Evolutionary conservation across 2,329 filamentous ascomycete genomes (phyloP).

Genomic region (Ophiostoma populinum): DNA sequence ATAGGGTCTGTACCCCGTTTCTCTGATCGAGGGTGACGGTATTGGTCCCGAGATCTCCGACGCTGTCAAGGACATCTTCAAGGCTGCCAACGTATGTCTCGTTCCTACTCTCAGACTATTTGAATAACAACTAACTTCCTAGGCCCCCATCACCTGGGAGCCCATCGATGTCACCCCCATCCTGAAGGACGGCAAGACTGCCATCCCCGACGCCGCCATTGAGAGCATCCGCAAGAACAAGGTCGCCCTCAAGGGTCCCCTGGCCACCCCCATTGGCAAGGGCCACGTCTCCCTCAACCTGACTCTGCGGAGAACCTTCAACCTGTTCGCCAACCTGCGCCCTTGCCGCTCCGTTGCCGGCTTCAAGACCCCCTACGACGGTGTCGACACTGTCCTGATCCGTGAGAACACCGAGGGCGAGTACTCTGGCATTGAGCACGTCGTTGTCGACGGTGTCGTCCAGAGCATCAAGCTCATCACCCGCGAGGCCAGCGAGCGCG

Average conservation of each 20-base stretch:
- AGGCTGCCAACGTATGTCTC: slow-evolving; percentile 63
- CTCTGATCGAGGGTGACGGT: slow-evolving; percentile 95
- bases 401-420: slow-evolving; percentile 99
- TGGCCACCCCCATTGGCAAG: slow-evolving; percentile 96
- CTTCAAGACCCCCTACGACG: slow-evolving; percentile 97
- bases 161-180: slow-evolving; percentile 89
- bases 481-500: slow-evolving; percentile 81
- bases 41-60: slow-evolving; percentile 96
- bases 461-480: slow-evolving; percentile 99
- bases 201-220: slow-evolving; percentile 85
- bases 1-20: slow-evolving; percentile 88
- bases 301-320: slow-evolving; percentile 96
- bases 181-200: slow-evolving; percentile 86
- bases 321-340: slow-evolving; percentile 98
- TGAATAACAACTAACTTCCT: slow-evolving; percentile 15
- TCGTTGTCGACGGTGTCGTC: slow-evolving; percentile 92
- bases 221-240: slow-evolving; percentile 88
- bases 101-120: too few relatives aligned
- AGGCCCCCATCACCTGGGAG: slow-evolving; percentile 93
- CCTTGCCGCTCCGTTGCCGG: slow-evolving; percentile 93
- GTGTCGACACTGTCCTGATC: slow-evolving; percentile 92
- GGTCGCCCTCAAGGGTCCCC: slow-evolving; percentile 93
- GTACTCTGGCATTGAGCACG: slow-evolving; percentile 98
- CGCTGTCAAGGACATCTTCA: slow-evolving; percentile 97
- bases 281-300: slow-evolving; percentile 98